Percentiles rank a stretch among this genome's conserved stretches.
Evolutionary conservation across 192 early-diverging fungal genomes (phyloP).

Genomic region (Cetraspora pellucida): DNA sequence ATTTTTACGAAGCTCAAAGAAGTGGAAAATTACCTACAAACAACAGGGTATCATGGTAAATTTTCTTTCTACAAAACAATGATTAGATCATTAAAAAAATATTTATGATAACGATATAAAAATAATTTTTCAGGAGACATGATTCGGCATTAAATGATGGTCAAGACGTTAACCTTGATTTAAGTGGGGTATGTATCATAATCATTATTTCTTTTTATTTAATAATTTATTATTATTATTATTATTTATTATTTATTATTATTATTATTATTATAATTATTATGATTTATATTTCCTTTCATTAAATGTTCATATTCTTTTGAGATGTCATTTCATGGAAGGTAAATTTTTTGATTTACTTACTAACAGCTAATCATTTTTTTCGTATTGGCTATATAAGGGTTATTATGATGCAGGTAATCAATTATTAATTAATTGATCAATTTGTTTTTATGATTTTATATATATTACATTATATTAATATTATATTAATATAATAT

Average conservation of each 20-base stretch:
- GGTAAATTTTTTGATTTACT: too few species aligned
- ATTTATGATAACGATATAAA: too few species aligned
- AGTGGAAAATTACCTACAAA: conserved; percentile 51
- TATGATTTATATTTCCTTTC: background rate
- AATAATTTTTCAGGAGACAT: conserved; percentile 9
- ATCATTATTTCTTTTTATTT: too few species aligned
- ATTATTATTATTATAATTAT: too few species aligned
- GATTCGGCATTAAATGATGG: conserved; percentile 50
- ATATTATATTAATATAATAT: background rate
- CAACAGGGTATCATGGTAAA: conserved; percentile 51
- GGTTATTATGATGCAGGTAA: conserved; percentile 50
- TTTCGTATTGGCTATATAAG: background rate
- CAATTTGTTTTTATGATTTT: too few species aligned
- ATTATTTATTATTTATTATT: too few species aligned
- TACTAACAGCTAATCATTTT: background rate
- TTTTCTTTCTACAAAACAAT: background rate
- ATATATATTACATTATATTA: background rate
- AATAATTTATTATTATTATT: too few species aligned
- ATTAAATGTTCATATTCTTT: background rate
- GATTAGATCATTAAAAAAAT: background rate
- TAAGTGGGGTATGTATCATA: conserved; percentile 32
- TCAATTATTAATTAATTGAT: too few species aligned
- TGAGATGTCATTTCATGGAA: too few species aligned
- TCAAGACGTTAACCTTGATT: conserved; percentile 40
- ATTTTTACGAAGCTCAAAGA: conserved; percentile 61